phyloP scores from a whole-genome alignment of 345 rosid species.

The Eucalyptus curtisii region DNA sequence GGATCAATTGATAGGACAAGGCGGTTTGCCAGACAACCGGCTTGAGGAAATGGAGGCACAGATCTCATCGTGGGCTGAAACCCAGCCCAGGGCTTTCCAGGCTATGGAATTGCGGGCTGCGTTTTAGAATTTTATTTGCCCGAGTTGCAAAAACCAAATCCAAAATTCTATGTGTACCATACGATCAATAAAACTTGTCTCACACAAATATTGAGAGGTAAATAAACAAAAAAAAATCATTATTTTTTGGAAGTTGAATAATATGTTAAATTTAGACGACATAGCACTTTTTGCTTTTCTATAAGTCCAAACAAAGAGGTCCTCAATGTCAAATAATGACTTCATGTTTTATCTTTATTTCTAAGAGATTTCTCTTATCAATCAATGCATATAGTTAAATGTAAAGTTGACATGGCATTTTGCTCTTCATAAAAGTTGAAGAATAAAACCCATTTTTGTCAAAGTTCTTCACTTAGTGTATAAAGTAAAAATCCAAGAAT shows the following conservation, averaged over 20 bases:
- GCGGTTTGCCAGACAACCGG: not conserved
- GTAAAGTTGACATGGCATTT: not conserved
- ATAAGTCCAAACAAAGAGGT: not conserved
- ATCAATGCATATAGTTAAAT: not conserved
- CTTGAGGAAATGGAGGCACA: not conserved
- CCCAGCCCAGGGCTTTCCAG: not conserved
- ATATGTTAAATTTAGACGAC: not conserved
- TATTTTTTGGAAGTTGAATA: not conserved
- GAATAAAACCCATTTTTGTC: not conserved
- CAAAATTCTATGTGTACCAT: not conserved
- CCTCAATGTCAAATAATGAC: not conserved
- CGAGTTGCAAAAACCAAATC: not conserved
- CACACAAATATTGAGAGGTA: not conserved
- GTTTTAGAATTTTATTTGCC: not conserved
- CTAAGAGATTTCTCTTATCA: not conserved
- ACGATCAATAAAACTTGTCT: not conserved
- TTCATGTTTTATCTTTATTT: not conserved
- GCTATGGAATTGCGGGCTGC: fast-evolving
- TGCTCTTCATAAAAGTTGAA: not conserved
- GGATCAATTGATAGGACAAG: not conserved
- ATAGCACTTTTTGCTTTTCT: not conserved
- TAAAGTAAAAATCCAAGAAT: not conserved
- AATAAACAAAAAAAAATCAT: too few relatives aligned
- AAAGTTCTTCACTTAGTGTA: not conserved
- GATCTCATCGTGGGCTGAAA: not conserved